phyloP scores from a whole-genome alignment of 2,329 filamentous ascomycete species.

The Mycosphaerelloides madeirae region DNA sequence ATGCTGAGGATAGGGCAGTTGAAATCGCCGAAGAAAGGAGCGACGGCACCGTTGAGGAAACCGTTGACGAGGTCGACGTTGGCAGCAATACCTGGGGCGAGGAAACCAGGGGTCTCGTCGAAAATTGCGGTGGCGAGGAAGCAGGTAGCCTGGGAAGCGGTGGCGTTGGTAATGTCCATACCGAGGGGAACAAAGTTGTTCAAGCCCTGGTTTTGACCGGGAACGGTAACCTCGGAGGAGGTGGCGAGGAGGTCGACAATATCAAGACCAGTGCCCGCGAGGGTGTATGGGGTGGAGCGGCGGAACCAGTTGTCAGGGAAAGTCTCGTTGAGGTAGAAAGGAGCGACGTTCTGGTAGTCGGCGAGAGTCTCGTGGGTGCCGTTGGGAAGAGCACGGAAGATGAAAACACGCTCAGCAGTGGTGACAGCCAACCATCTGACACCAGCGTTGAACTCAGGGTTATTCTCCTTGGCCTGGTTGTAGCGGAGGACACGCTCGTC shows the following conservation, averaged over 20 bases:
- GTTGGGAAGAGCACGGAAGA: slow-evolving; percentile 27
- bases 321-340: slow-evolving; percentile 30
- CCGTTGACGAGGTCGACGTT: slow-evolving; percentile 20
- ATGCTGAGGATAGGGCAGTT: slow-evolving; percentile 15
- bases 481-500: slow-evolving; percentile 23
- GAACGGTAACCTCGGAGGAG: slow-evolving; percentile 17
- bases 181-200: slow-evolving; percentile 27
- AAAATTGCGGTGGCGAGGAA: slow-evolving; percentile 25
- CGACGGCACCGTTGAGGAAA: slow-evolving; percentile 24
- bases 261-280: slow-evolving; percentile 19
- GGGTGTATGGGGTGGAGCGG: slow-evolving; percentile 19
- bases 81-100: slow-evolving; percentile 19
- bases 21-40: slow-evolving; percentile 21
- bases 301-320: slow-evolving; percentile 26
- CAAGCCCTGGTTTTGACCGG: slow-evolving; percentile 25
- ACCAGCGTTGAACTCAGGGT: slow-evolving; percentile 26
- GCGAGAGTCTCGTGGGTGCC: slow-evolving; percentile 18
- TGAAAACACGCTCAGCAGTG: slow-evolving; percentile 28
- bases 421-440: slow-evolving; percentile 25
- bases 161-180: slow-evolving; percentile 15
- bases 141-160: slow-evolving; percentile 18
- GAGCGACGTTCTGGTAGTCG: slow-evolving; percentile 23
- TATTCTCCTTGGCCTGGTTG: slow-evolving; percentile 26
- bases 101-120: slow-evolving; percentile 22
- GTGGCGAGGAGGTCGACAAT: slow-evolving; percentile 18